These are phyloP conservation scores for Capronia epimyces DNA, from an alignment of 2,329 filamentous ascomycete species.

Conservation along the genomic window DNA sequence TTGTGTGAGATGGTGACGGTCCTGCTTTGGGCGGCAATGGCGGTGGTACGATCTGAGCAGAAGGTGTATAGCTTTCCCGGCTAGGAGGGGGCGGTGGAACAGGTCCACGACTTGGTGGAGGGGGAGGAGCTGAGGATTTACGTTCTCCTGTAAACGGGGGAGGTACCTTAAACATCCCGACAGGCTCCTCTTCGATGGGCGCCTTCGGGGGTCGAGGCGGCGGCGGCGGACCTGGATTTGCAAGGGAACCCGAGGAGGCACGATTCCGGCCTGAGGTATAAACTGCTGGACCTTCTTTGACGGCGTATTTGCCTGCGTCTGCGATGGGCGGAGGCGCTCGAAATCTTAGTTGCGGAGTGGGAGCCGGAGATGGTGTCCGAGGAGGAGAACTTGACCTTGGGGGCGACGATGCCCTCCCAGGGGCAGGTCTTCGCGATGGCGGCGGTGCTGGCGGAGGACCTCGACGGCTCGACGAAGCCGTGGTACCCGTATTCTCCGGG, in stretches of 20 bases:
- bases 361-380: conserved; percentile 65
- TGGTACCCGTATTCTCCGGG: conserved; percentile 57
- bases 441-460: conserved; percentile 58
- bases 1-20: conserved; percentile 15
- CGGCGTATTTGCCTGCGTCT: conserved; percentile 82
- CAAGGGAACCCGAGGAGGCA: conserved; percentile 45
- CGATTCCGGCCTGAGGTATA: conserved; percentile 45
- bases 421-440: conserved; percentile 44
- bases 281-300: conserved; percentile 45
- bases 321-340: conserved; percentile 80
- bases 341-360: conserved; percentile 63
- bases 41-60: conserved; percentile 54
- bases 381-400: conserved; percentile 52
- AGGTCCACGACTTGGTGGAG: conserved; percentile 64
- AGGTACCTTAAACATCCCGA: conserved; percentile 66
- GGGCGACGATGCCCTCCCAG: conserved; percentile 41
- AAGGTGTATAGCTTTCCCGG: conserved; percentile 38
- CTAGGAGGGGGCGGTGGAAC: conserved; percentile 67
- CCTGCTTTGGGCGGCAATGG: conserved; percentile 55
- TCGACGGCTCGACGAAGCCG: conserved; percentile 44
- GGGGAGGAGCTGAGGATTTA: conserved; percentile 60
- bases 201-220: conserved; percentile 66
- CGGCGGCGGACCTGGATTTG: conserved; percentile 58
- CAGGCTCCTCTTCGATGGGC: conserved; percentile 60
- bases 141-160: conserved; percentile 69